A percentile compares a stretch with the other conserved stretches of the same genome.
Conservation (phyloP, 2,329 filamentous ascomycete genomes). For the Boeremia exigua region DNA sequence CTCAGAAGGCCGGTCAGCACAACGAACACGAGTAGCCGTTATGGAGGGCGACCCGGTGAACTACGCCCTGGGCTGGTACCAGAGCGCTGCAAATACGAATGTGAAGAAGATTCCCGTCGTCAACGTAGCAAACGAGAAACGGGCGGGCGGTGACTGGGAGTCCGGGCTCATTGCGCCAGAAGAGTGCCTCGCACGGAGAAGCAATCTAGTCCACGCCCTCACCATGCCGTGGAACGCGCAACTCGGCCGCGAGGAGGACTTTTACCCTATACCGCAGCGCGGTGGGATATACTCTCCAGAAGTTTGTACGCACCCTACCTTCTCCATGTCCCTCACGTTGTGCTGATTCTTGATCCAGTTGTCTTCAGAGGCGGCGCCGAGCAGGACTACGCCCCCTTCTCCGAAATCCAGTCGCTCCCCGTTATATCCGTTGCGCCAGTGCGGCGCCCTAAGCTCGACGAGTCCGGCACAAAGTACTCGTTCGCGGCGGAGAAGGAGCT, state of each 20-base stretch:
- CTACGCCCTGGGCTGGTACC: constrained; percentile 66
- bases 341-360: constrained; percentile 51
- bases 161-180: constrained; percentile 68
- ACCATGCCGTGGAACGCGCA: constrained; percentile 61
- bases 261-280: constrained; percentile 75
- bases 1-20: constrained; percentile 54
- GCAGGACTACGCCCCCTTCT: constrained; percentile 42
- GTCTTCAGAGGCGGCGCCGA: constrained; percentile 73
- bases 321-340: not conserved
- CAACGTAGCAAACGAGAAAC: constrained; percentile 77
- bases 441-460: constrained; percentile 74
- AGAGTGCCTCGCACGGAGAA: constrained; percentile 76
- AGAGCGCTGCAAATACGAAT: constrained; percentile 33
- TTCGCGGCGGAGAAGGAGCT: constrained; percentile 74
- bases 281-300: constrained; percentile 73
- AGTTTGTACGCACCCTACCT: constrained; percentile 59
- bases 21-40: constrained; percentile 52
- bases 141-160: constrained; percentile 82
- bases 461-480: constrained; percentile 70
- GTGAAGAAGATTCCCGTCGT: constrained; percentile 66
- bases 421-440: constrained; percentile 78
- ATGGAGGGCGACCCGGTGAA: constrained; percentile 55
- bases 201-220: constrained; percentile 73
- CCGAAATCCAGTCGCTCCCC: constrained; percentile 63
- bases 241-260: constrained; percentile 48